A percentile compares a stretch with the other conserved stretches of the same genome.
phyloP scores from a whole-genome alignment of 169 alveolate genomes.

The Plasmodium reichenowi region DNA sequence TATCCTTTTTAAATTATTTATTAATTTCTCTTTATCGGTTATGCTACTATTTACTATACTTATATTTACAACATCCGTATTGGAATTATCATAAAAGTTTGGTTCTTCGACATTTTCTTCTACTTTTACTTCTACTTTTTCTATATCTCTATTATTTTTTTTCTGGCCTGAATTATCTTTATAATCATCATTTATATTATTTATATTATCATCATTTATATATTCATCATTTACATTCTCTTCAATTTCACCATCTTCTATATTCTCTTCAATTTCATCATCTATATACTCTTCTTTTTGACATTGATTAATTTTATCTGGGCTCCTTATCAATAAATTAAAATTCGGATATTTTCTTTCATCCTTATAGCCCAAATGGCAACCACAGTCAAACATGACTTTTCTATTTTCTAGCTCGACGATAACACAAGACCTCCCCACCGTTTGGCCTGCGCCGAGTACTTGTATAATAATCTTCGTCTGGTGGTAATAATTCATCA shows the following conservation, averaged over 20 bases:
- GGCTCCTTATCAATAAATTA: conserved; percentile 78
- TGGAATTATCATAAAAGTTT: conserved; percentile 14
- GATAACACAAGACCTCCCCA: conserved; percentile 97
- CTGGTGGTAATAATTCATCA: conserved; percentile 25
- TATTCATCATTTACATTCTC: conserved; percentile 45
- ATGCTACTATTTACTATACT: conserved; percentile 67
- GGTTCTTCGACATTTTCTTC: conserved; percentile 13
- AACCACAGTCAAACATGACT: conserved; percentile 98
- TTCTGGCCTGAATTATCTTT: background rate
- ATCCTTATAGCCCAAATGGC: conserved; percentile 96
- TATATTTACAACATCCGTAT: conserved; percentile 41
- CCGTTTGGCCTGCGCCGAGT: conserved; percentile 99
- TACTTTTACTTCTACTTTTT: background rate
- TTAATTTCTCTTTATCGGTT: conserved; percentile 46
- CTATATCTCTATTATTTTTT: background rate
- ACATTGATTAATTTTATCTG: background rate
- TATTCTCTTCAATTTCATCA: background rate
- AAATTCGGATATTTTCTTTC: conserved; percentile 96
- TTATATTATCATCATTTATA: conserved; percentile 2
- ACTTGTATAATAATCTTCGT: conserved; percentile 83
- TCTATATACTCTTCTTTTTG: conserved; percentile 2
- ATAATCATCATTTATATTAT: background rate
- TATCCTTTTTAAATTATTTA: conserved; percentile 51
- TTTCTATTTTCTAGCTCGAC: conserved; percentile 93
- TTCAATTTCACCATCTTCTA: conserved; percentile 20